A percentile compares a stretch with the other conserved stretches of the same genome.
These are phyloP conservation scores for Penstemon newberryi DNA, from an alignment of 257 asterid species.

Conservation along the genomic window DNA sequence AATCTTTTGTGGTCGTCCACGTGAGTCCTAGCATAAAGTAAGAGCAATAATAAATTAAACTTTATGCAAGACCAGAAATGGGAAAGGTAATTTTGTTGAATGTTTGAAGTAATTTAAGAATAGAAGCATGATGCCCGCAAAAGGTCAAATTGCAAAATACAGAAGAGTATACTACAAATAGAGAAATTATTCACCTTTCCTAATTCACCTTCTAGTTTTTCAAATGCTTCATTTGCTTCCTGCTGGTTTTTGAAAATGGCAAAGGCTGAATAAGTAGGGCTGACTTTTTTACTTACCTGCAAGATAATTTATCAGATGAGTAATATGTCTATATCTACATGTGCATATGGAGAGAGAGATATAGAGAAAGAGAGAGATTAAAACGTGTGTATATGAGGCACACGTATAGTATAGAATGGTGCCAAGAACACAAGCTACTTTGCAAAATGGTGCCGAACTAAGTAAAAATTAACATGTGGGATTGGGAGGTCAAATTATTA, in stretches of 20 bases:
- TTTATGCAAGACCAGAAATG: not conserved
- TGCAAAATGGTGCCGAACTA: too few relatives aligned
- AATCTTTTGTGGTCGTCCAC: slow-evolving; percentile 61
- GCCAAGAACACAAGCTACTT: too few relatives aligned
- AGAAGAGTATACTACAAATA: not conserved
- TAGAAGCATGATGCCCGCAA: not conserved
- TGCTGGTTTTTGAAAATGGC: slow-evolving; percentile 59
- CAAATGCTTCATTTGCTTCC: slow-evolving; percentile 68
- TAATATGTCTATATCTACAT: not conserved
- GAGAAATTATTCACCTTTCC: slow-evolving; percentile 51
- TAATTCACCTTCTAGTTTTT: slow-evolving; percentile 54
- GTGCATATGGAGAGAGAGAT: not conserved
- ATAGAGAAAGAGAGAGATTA: not conserved
- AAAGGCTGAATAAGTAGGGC: slow-evolving; percentile 53
- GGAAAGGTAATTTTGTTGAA: not conserved
- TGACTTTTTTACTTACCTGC: slow-evolving; percentile 50
- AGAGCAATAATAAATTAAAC: slow-evolving; percentile 7
- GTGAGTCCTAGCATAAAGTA: slow-evolving; percentile 51
- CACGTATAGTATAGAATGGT: too few relatives aligned
- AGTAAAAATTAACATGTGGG: not conserved
- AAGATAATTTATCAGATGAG: slow-evolving; percentile 26
- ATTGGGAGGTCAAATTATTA: not conserved
- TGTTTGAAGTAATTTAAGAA: not conserved
- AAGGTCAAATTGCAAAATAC: not conserved
- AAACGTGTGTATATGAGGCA: too few relatives aligned